These are phyloP conservation scores for Huntiella savannae DNA, from an alignment of 2,329 filamentous ascomycete species.

Conservation along the genomic window DNA sequence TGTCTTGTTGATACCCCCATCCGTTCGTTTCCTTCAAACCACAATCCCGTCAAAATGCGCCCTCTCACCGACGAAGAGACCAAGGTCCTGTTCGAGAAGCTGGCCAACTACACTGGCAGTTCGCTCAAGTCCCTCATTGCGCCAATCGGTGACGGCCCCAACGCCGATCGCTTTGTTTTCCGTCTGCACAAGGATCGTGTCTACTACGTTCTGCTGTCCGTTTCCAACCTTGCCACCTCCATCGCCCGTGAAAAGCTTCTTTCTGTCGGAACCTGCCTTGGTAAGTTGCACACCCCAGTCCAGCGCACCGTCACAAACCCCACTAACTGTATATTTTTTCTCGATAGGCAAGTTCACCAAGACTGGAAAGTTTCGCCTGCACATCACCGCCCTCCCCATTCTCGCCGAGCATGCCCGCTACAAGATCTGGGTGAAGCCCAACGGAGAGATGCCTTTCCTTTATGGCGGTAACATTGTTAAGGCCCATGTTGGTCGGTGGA, in stretches of 20 bases:
- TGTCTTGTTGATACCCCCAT: conserved; percentile 2
- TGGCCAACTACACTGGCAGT: conserved; percentile 80
- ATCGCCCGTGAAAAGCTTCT: conserved; percentile 67
- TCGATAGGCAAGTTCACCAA: conserved; percentile 75
- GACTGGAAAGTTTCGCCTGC: conserved; percentile 83
- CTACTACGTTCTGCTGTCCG: conserved; percentile 77
- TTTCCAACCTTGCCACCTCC: conserved; percentile 81
- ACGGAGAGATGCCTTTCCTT: conserved; percentile 93
- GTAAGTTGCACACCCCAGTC: conserved; percentile 18
- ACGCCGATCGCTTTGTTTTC: conserved; percentile 67
- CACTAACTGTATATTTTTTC: conserved; percentile 10
- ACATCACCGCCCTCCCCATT: conserved; percentile 75
- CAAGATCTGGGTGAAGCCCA: conserved; percentile 92
- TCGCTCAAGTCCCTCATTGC: conserved; percentile 73
- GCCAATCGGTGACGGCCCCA: conserved; percentile 45
- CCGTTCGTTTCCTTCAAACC: background rate
- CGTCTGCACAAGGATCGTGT: conserved; percentile 65
- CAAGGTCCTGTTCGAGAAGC: conserved; percentile 71
- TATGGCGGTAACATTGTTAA: conserved; percentile 79
- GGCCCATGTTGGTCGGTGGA: conserved; percentile 56
- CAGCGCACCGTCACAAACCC: background rate
- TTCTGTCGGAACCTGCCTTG: conserved; percentile 72
- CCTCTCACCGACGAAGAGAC: conserved; percentile 64
- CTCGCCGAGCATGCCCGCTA: conserved; percentile 82
- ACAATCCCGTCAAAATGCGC: conserved; percentile 38